Conservation (phyloP, 2,329 filamentous ascomycete species). For the Ceratocystis lukuohia region DNA sequence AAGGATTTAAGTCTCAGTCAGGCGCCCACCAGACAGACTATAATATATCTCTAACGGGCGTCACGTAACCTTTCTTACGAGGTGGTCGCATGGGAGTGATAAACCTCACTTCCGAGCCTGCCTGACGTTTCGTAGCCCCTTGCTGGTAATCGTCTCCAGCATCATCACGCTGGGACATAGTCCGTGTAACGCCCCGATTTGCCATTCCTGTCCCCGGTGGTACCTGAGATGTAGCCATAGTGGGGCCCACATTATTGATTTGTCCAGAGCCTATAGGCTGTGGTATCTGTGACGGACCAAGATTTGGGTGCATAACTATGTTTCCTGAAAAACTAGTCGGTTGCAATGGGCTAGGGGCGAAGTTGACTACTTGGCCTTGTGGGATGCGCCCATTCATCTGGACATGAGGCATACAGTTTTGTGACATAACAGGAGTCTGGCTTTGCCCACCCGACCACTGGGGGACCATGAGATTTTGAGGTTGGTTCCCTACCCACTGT, state of each 20-base stretch:
- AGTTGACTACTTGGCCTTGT: not conserved
- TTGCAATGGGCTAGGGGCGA: not conserved
- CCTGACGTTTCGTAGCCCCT: not conserved
- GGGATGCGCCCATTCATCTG: not conserved
- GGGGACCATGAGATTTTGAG: not conserved
- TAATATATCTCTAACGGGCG: too few species aligned
- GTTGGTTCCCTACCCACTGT: too few species aligned
- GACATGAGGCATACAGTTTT: not conserved
- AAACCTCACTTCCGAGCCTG: not conserved
- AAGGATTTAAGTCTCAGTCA: not conserved
- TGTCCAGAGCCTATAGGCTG: not conserved
- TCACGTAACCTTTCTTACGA: not conserved
- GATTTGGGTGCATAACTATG: not conserved
- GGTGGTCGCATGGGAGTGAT: not conserved
- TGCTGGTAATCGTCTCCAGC: not conserved
- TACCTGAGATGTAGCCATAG: not conserved
- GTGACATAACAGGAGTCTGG: not conserved
- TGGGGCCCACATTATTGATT: not conserved
- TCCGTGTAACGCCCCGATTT: not conserved
- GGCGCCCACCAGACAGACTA: not conserved
- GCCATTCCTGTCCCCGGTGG: not conserved
- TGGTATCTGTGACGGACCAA: not conserved
- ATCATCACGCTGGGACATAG: conserved; percentile 5
- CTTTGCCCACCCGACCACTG: not conserved
- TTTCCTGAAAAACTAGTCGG: not conserved